Base-by-base conservation (phyloP, 2,329 filamentous ascomycete species). In the Nothophoma quercina region DNA sequence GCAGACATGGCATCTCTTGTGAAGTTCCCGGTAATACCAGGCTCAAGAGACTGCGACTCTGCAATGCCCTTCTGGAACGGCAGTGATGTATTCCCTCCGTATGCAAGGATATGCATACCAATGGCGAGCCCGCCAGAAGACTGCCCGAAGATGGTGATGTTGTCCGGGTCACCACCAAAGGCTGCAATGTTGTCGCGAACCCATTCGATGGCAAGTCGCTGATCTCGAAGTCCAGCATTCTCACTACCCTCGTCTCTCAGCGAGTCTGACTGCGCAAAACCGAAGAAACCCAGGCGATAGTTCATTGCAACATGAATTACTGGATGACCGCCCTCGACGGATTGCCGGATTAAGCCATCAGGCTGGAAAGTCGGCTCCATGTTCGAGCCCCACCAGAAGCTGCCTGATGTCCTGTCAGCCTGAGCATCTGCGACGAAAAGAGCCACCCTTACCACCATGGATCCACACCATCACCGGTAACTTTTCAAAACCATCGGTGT, bases 401-500 rank as follows among this genome's bases (percentile, higher is more conserved):
- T 55, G 5, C 63, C 61, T 64, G 23, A 15, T 19, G 2, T 28
- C 16, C 8, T 32, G 19, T 58, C 25, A 60, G 35, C 8, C 6
- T 15, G 7, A 7, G n/a, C 7, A 21, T 35, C 23, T 1, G 5
- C 4, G 21, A 1, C 7, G 7, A 18, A 0, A n/a, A 7, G 10
- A 29, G 6, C 1, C 2, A 6, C 7, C 77, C 2, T 81, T 55
- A 28, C 69, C 69, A 28, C 78, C 78, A 60, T 86, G 82, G 16
- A 88, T 83, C 84, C 85, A 88, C 2, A 85, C 77, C 32, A 78
- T 77, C 2, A 86, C 81, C 0, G 84, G 84, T 8, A 87, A 74
- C 9, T 13, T 73, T 61, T 26, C 76, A 29, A 39, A 22, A 9
- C 12, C 69, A 41, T 71, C 69, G 7, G 36, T 33, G 7, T 77